Base-by-base conservation (phyloP, 768 basidiomycete species). In the Mycena sanguinolenta region DNA sequence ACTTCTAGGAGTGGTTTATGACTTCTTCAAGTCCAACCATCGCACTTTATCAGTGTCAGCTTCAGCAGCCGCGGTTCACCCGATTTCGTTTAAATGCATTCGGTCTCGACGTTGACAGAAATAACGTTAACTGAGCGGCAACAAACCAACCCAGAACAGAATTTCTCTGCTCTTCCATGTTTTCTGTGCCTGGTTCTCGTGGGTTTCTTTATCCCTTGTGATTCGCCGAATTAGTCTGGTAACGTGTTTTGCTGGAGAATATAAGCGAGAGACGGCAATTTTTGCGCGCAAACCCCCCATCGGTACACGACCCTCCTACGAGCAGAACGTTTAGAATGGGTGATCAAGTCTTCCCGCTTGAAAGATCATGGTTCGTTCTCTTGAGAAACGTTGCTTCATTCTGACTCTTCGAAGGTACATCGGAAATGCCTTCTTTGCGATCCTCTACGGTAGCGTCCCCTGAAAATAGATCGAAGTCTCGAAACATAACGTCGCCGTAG, bases 311-410 rank as follows among this genome's bases (percentile, higher is more conserved):
- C 30, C 23, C 64, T 23, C 21, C 32, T 21, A 52, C 14, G 36
- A 30, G 6, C 58, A 25, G 16, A 44, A 46, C 30, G 28, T 39
- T n/a, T 5, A 38, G 3, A 58, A 71, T 71, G 70, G 65, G 65
- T 25, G 66, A 72, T 28, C 70, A 72, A 30, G 61, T 21, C 12
- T 63, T 72, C 30, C 63, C 61, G 4, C 71, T 74, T 16, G 74
- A 74, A 54, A 67, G 71, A 60, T 74, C 72, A 9, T 78, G 67
- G 65, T 78, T 77, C 65, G 70, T 78, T n/a, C n/a, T n/a, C n/a
- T 8, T 76, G 76, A 17, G 77, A 76, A 60, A 58, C 70, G 4
- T 14, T 38, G 8, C 6, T 38, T 6, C 8, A 7, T 38, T 38
- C 36, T 6, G 36, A 14, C 36, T 38, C 36, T 38, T 38, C 36